A percentile compares a stretch with the other conserved stretches of the same genome.
These are phyloP conservation scores for Carex scoparia DNA, from an alignment of 176 grass and related monocot species.

Conservation along the genomic window DNA sequence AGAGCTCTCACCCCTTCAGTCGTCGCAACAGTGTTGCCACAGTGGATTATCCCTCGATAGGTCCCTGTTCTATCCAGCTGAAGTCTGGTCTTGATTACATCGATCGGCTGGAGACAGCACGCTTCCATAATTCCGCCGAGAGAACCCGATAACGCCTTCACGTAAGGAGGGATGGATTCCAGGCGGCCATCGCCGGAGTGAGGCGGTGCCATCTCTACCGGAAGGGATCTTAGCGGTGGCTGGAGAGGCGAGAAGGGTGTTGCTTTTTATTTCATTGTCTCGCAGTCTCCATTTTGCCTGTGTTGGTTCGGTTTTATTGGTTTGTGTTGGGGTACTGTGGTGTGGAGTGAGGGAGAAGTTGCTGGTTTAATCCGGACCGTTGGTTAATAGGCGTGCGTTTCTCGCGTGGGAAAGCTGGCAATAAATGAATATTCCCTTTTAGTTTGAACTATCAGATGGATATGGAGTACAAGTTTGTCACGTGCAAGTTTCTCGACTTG, in stretches of 20 bases:
- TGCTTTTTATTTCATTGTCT: not conserved
- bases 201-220: constrained; percentile 1
- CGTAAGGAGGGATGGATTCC: constrained; percentile 44
- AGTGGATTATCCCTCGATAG: constrained; percentile 78
- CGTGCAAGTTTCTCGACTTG: not conserved
- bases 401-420: not conserved
- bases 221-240: constrained; percentile 9
- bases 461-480: not conserved
- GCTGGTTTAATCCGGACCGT: not conserved
- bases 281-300: not conserved
- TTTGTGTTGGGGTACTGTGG: not conserved
- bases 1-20: constrained; percentile 81
- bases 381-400: not conserved
- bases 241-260: not conserved
- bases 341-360: not conserved
- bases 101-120: constrained; percentile 96
- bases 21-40: constrained; percentile 55
- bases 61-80: constrained; percentile 68
- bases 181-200: not conserved
- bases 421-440: not conserved
- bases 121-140: constrained; percentile 88
- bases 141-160: constrained; percentile 77
- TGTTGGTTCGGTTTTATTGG: not conserved
- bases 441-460: not conserved
- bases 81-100: constrained; percentile 93